Base-by-base conservation (phyloP, 2,329 filamentous ascomycete genomes). In the Fusarium succisae region DNA sequence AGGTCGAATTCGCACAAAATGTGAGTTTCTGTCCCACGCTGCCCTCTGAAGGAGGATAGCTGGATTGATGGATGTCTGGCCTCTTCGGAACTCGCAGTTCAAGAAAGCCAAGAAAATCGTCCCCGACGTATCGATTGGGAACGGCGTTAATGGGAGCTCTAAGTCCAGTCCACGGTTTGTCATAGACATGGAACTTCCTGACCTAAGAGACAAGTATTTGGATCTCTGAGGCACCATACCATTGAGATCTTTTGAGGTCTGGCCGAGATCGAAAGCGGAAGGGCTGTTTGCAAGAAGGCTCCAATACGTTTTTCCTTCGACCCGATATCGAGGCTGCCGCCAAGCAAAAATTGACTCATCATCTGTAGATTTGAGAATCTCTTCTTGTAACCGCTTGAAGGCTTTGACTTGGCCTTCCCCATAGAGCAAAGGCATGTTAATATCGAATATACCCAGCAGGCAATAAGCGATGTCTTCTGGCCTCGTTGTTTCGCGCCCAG, bases 351-450 rank as follows among this genome's bases (percentile, higher is more conserved):
- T 77, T 22, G 79, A 78, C 20, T 80, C 78, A 37, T 81, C 79
- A 17, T 77, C 74, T 3, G 76, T 79, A 8, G 78, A 79, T 30
- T 73, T 77, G 12, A 80, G 76, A 13, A 80, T 79, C 44, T 79
- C 78, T n/a, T 79, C 75, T 38, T 80, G 78, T 3, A 80, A 54
- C 13, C 79, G 56, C 41, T 73, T 78, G 64, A 80, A 79, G 4
- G 79, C 78, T 28, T 80, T 79, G 28, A 35, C 59, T 32, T 67
- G 73, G 1, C 80, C 81, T 53, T 82, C 80, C 8, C 80, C 80
- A 20, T 81, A 82, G 1, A 82, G 71, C 12, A 82, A 63, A 9
- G 80, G 78, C 77, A 82, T 82, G 45, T 80, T 78, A 45, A 82
- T 80, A 56, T 79, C 72, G 53, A 82, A 81, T 14, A 82, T 71